A percentile compares a stretch with the other conserved stretches of the same genome.
Evolutionary conservation across 2,329 filamentous ascomycete species (phyloP).

Genomic region (Albophoma yamanashiensis): DNA sequence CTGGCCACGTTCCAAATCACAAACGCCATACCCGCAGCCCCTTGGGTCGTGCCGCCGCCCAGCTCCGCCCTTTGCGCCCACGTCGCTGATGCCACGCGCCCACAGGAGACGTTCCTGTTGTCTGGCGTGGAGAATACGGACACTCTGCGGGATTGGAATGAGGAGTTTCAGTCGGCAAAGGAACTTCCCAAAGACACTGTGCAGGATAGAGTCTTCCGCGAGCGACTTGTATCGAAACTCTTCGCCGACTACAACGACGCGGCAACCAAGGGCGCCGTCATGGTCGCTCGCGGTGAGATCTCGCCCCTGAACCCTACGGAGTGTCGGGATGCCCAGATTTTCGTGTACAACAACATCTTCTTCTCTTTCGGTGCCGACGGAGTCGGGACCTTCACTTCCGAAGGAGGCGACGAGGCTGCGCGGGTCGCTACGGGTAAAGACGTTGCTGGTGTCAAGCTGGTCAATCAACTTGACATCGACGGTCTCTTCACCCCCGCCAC

Average conservation of each 20-base stretch:
- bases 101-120: slow-evolving; percentile 87
- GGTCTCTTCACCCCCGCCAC: slow-evolving; percentile 93
- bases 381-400: slow-evolving; percentile 90
- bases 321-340: slow-evolving; percentile 86
- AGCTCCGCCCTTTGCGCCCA: slow-evolving; percentile 58
- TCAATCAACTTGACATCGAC: slow-evolving; percentile 94
- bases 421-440: slow-evolving; percentile 95
- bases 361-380: slow-evolving; percentile 98
- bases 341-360: slow-evolving; percentile 99
- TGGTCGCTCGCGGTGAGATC: slow-evolving; percentile 88
- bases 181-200: slow-evolving; percentile 90
- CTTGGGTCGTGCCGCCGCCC: slow-evolving; percentile 74
- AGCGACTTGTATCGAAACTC: slow-evolving; percentile 86
- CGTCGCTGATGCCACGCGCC: slow-evolving; percentile 72
- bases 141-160: slow-evolving; percentile 94
- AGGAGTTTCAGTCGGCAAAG: slow-evolving; percentile 94
- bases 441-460: slow-evolving; percentile 82
- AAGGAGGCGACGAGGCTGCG: slow-evolving; percentile 93
- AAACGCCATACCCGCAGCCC: slow-evolving; percentile 83
- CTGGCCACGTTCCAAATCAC: slow-evolving; percentile 91
- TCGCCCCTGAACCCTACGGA: slow-evolving; percentile 92
- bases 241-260: slow-evolving; percentile 98
- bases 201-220: slow-evolving; percentile 91
- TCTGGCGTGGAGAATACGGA: slow-evolving; percentile 89
- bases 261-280: slow-evolving; percentile 78